phyloP scores from a whole-genome alignment of 2,329 filamentous ascomycete species.

The Talaromyces albobiverticillius region DNA sequence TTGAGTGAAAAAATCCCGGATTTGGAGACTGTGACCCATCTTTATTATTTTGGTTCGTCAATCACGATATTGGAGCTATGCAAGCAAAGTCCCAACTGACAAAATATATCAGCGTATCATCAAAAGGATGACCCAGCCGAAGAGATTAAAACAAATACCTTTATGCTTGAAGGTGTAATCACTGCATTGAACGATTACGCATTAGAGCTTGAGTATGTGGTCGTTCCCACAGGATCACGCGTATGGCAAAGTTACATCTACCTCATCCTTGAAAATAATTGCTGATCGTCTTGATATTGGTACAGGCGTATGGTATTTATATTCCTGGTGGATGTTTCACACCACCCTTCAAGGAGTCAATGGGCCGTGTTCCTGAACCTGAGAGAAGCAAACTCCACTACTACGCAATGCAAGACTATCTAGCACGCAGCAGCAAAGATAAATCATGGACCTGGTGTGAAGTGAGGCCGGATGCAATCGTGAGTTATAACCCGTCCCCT shows the following conservation, averaged over 20 bases:
- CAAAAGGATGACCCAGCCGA: slow-evolving; percentile 18
- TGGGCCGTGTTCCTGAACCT: slow-evolving; percentile 26
- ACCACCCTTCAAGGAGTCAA: slow-evolving; percentile 28
- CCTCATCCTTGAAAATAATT: too few species aligned
- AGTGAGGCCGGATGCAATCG: slow-evolving; percentile 30
- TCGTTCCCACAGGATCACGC: too few species aligned
- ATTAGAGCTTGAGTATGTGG: too few species aligned
- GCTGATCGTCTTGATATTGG: too few species aligned
- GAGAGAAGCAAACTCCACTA: too few species aligned
- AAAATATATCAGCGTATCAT: too few species aligned
- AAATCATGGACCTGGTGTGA: slow-evolving; percentile 35
- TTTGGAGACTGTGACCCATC: slow-evolving; percentile 37
- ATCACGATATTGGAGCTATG: too few species aligned
- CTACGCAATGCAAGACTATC: too few species aligned
- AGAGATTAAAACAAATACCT: slow-evolving; percentile 32
- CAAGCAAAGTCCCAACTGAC: too few species aligned
- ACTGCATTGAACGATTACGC: slow-evolving; percentile 30
- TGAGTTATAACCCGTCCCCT: slow-evolving; percentile 10
- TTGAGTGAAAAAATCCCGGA: too few species aligned
- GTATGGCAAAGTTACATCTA: too few species aligned
- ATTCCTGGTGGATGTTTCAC: slow-evolving; percentile 25
- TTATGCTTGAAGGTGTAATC: slow-evolving; percentile 36
- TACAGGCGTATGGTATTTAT: slow-evolving; percentile 25
- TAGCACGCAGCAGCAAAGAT: slow-evolving; percentile 20
- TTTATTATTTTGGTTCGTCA: slow-evolving; percentile 39